Evolutionary conservation across 2,329 filamentous ascomycete genomes (phyloP).

Genomic region (Hymenoscyphus fraxineus): DNA sequence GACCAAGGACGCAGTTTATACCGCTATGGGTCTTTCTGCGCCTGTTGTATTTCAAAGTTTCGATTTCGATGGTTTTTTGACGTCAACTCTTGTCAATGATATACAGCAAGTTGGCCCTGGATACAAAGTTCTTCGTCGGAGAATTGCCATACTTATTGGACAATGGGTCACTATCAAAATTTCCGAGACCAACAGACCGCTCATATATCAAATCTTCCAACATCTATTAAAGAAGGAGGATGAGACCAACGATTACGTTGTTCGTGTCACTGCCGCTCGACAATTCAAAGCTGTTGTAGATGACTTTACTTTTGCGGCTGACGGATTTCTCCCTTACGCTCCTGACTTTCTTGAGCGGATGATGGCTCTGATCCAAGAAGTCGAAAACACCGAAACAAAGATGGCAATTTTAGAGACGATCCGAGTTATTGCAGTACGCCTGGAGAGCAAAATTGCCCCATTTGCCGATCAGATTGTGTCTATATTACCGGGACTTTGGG

Average conservation of each 20-base stretch:
- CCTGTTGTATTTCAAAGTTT: conserved; percentile 69
- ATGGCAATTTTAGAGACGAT: conserved; percentile 86
- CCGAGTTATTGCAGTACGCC: conserved; percentile 71
- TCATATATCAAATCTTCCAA: conserved; percentile 85
- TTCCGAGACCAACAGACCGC: conserved; percentile 60
- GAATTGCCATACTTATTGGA: conserved; percentile 83
- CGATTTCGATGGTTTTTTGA: conserved; percentile 79
- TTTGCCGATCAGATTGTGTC: conserved; percentile 79
- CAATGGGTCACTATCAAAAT: conserved; percentile 85
- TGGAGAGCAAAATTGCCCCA: conserved; percentile 67
- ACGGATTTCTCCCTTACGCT: conserved; percentile 73
- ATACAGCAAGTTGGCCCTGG: conserved; percentile 59
- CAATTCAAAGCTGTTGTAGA: conserved; percentile 78
- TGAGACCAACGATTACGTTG: conserved; percentile 80
- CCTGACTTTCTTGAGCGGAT: conserved; percentile 68
- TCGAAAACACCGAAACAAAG: conserved; percentile 82
- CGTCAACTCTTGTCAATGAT: conserved; percentile 71
- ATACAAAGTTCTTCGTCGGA: conserved; percentile 79
- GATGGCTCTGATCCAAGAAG: conserved; percentile 73
- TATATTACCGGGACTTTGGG: conserved; percentile 79
- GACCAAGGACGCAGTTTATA: conserved; percentile 91
- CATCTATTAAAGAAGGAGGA: conserved; percentile 78
- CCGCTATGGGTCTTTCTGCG: conserved; percentile 82
- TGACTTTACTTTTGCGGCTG: conserved; percentile 75
- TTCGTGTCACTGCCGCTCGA: conserved; percentile 83